Conservation (phyloP, 257 asterid species). For the Rehmannia glutinosa region DNA sequence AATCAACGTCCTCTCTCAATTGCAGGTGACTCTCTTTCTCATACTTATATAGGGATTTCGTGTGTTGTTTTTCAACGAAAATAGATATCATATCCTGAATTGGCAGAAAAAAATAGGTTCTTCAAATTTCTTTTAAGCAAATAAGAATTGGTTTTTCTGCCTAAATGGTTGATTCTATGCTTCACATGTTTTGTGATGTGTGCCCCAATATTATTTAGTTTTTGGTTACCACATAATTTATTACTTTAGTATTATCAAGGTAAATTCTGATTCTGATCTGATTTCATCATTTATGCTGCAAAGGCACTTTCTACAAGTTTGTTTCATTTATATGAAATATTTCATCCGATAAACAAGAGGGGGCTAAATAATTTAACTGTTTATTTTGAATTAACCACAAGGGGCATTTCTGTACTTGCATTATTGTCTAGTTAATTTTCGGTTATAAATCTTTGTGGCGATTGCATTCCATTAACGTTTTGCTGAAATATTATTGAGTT, state of each 20-base stretch:
- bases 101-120: background rate
- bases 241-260: background rate
- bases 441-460: background rate
- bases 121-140: background rate
- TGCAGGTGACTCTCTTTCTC: conserved; percentile 21
- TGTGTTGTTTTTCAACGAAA: background rate
- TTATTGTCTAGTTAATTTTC: background rate
- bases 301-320: background rate
- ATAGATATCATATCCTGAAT: conserved; percentile 5
- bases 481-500: background rate
- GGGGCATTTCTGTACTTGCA: background rate
- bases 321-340: background rate
- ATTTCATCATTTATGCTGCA: background rate
- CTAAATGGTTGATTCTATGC: background rate
- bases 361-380: background rate
- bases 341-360: background rate
- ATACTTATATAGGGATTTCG: background rate
- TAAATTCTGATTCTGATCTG: background rate
- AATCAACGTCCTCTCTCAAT: conserved; percentile 10
- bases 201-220: background rate
- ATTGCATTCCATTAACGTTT: background rate
- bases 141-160: background rate
- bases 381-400: background rate
- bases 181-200: background rate
- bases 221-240: background rate